Conservation (phyloP, 2,329 filamentous ascomycete species). For the Elsinoe fawcettii region DNA sequence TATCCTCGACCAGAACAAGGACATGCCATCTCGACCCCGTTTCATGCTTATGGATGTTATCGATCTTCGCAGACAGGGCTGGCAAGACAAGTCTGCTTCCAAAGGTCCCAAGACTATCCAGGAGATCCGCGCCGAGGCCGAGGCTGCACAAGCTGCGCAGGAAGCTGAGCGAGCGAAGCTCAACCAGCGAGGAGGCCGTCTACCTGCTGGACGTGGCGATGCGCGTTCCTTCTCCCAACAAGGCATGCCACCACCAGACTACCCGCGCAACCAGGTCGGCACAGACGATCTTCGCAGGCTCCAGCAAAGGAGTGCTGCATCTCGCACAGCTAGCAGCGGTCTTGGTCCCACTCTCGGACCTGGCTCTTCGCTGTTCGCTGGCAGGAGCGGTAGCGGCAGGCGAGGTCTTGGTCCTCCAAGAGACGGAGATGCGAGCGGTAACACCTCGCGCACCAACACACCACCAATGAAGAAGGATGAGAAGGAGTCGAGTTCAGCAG, state of each 20-base stretch:
- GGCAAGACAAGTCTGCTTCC: constrained; percentile 86
- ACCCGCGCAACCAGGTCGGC: constrained; percentile 70
- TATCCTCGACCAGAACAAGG: constrained; percentile 69
- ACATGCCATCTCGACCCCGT: constrained; percentile 72
- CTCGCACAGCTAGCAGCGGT: constrained; percentile 54
- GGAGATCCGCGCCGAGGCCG: constrained; percentile 78
- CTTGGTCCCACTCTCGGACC: constrained; percentile 61
- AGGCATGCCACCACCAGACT: constrained; percentile 58
- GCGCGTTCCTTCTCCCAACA: constrained; percentile 71
- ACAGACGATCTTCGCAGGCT: constrained; percentile 88
- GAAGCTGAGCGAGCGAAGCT: constrained; percentile 55
- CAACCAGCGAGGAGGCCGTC: constrained; percentile 61
- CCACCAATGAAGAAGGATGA: constrained; percentile 61
- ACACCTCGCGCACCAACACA: constrained; percentile 83
- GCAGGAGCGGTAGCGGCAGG: constrained; percentile 84
- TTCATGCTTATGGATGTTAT: constrained; percentile 97
- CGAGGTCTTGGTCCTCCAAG: constrained; percentile 67
- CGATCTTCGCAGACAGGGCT: constrained; percentile 69
- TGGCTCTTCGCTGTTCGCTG: constrained; percentile 69
- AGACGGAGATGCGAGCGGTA: constrained; percentile 64
- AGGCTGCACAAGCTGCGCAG: constrained; percentile 70
- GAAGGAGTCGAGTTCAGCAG: constrained; percentile 57
- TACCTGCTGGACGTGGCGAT: constrained; percentile 74
- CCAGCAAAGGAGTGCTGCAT: constrained; percentile 53
- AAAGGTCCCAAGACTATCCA: constrained; percentile 97